Evolutionary conservation across 179 eudicot genomes (phyloP).

Genomic region (Silene vulgaris): DNA sequence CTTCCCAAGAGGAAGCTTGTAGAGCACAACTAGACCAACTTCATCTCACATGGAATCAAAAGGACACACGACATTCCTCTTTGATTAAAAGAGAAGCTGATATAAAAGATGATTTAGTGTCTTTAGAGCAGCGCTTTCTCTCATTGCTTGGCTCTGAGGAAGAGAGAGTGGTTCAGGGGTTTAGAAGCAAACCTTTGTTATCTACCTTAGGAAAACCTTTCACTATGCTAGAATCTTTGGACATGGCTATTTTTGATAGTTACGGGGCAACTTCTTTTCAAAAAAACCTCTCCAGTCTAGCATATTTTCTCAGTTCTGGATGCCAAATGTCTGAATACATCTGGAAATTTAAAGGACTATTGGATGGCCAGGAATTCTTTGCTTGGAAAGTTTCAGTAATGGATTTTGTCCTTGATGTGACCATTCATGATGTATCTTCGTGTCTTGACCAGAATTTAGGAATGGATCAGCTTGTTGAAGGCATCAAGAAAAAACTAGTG

Average conservation of each 20-base stretch:
- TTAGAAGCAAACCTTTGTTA: conserved; percentile 55
- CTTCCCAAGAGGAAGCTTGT: conserved; percentile 99
- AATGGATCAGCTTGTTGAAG: conserved; percentile 74
- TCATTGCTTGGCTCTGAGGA: conserved; percentile 53
- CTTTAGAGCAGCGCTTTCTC: conserved; percentile 60
- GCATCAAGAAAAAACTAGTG: conserved; percentile 65
- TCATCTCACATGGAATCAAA: conserved; percentile 82
- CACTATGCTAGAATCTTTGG: conserved; percentile 66
- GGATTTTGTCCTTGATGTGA: conserved; percentile 75
- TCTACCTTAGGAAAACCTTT: conserved; percentile 61
- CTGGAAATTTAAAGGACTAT: conserved; percentile 69
- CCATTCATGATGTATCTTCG: conserved; percentile 63
- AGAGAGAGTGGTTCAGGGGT: conserved; percentile 35
- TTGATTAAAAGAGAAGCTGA: conserved; percentile 60
- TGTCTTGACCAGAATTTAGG: conserved; percentile 72
- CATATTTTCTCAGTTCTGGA: conserved; percentile 59
- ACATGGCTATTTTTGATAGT: conserved; percentile 47
- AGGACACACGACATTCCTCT: conserved; percentile 62
- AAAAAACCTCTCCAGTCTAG: conserved; percentile 34
- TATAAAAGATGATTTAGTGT: conserved; percentile 46
- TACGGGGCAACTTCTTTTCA: conserved; percentile 39
- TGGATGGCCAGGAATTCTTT: conserved; percentile 61
- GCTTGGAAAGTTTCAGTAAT: conserved; percentile 80
- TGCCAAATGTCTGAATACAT: conserved; percentile 66
- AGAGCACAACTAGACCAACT: conserved; percentile 82